Evolutionary conservation across 164 flowering plant genomes (phyloP), one percentile per base, ranked within the genome.

Genomic region (Umbellularia californica): DNA sequence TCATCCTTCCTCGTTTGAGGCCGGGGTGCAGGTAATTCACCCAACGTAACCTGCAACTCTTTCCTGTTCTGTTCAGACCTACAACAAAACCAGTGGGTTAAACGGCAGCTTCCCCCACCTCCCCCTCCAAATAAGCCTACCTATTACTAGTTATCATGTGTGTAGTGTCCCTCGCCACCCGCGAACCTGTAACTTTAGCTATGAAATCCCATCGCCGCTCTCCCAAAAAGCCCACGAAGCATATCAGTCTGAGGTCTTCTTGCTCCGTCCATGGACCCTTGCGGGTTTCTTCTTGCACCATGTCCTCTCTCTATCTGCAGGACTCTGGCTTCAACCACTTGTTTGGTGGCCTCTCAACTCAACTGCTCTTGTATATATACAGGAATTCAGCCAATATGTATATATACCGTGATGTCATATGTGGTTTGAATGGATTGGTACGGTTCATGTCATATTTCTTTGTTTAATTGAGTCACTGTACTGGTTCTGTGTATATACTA

Each of bases 261-360:
- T 92, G 89, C 82, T 95, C 98, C 17, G 96, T 92, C 99, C 99
- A 95, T 78, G 98, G 98, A 33, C 99, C 99, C 74, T 92, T 95
- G 69, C 96, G 77, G 62, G 78, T 79, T 82, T 89, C 92, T 51
- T 91, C 91, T 47, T 82, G 85, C 68, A 69, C 83, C 91, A 85
- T 83, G 81, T 73, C 80, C 78, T 47, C 62, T 74, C 47, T 41
- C 10, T 41, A 7, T 41, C 47, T 55, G 60, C n/a, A 55, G 60
- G 1, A 55, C 20, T 55, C 2, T 20, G 60, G n/a, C 60, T 55
- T 55, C 60, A 55, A 15, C 60, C 60, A 55, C 60, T 55, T 55
- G 20, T 55, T 55, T 55, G 60, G 60, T 20, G 20, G n/a, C 60
- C 60, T 55, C 60, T 55, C 60, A 55, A 55, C 20, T 41, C 60